Base-by-base conservation (phyloP, 148 eudicot species). In the Heliosperma pusillum region DNA sequence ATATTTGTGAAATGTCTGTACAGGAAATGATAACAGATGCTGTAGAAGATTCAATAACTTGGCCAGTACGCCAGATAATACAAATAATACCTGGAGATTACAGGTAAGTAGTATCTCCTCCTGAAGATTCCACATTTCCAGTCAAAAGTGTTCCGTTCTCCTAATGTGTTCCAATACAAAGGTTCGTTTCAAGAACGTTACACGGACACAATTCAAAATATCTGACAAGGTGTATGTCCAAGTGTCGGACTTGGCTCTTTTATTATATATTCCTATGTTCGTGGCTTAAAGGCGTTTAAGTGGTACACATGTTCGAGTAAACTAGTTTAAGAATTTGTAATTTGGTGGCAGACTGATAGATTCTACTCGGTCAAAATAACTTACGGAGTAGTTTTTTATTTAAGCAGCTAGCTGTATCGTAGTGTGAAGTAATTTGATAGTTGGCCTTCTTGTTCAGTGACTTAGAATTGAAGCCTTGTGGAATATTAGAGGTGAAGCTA, bases 41-140 rank as follows among this genome's bases (percentile, higher is more conserved):
- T 45, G 79, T 93, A 78, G 98, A 89, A 82, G 98, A 91, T 86
- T 93, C 97, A 26, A 86, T 93, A 69, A 85, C 90, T 8, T 93
- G 98, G 98, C 97, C 98, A 36, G 91, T 93, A 74, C 91, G 97
- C 30, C 78, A 85, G 77, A 86, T 93, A 47, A 82, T 93, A 79
- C 87, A 87, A 26, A 93, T 93, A 66, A 47, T 93, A 75, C 98
- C 98, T 36, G 98, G 98, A 75, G 94, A 93, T 80, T 93, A 93
- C 81, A 88, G 97, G 97, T 84, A 61, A 68, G 47, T 73, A 25
- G 21, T 72, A 15, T 60, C 33, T 27, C 29, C 24, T 63, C 61
- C 22, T 19, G 63, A 22, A 45, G 36, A 44, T 56, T 25, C n/a
- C 42, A 22, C 42, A 36, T 36, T 36, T 36, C 42, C 9, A 36